Evolutionary conservation across 2,329 filamentous ascomycete species (phyloP), one percentile per base, ranked within the genome.

Genomic region (Penicillium sp.): DNA sequence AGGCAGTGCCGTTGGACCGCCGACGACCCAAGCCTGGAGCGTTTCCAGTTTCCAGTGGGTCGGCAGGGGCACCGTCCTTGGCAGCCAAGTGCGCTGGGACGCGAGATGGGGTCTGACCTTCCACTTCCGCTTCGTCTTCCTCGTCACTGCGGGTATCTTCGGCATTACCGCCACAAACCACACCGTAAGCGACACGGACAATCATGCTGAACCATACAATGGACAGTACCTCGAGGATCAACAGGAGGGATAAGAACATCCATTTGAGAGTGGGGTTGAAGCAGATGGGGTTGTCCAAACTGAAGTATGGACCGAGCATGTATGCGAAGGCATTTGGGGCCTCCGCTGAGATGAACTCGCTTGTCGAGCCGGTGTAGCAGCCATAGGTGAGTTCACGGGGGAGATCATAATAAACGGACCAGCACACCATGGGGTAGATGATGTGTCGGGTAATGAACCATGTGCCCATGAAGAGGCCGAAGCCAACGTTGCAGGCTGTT

Each of bases 201-300:
- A 97, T 95, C 82, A 95, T 86, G 54, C 76, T 77, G 64, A 97
- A 95, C 93, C 93, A 97, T 54, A 87, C 77, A 32, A 95, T 73
- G 29, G 87, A 89, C 46, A 98, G 78, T 21, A 77, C 74, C 69
- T 97, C 89, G 21, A 98, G 76, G 33, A 84, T 78, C 12, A 94
- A 74, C 3, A 98, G 80, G 34, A 88, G 77, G 9, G 77, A 75
- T 15, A 97, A 74, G 72, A 97, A 97, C 12, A 77, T 75, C 77
- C 81, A 86, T 61, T 84, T 83, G 61, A 96, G 81, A 10, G 76
- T 77, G 21, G 81, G 69, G 60, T 87, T 87, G 76, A 84, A 95
- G 76, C 89, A 95, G 41, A 97, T 80, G 1, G 81, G 75, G 17
- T 88, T 88, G 24, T 83, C 76, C 8, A 84, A 76, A 65, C 87